Percentiles rank a stretch among this genome's conserved stretches.
phyloP scores from a whole-genome alignment of 768 basidiomycete genomes.

The Boletus sensibilis region DNA sequence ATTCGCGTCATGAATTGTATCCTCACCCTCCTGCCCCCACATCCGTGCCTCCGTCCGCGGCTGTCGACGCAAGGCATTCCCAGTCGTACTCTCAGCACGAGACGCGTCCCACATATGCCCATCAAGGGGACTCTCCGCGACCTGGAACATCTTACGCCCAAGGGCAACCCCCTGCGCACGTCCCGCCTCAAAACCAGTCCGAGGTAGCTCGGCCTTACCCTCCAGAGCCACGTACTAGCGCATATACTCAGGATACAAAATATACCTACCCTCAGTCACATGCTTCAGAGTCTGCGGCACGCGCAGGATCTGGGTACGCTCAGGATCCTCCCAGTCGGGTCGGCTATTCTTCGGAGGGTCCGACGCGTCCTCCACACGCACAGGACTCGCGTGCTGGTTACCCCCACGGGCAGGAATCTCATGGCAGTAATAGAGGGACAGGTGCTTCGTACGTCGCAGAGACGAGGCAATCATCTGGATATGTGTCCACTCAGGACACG shows the following conservation, averaged over 20 bases:
- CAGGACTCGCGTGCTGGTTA: slow-evolving; percentile 23
- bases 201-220: slow-evolving; percentile 20
- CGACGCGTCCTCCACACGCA: slow-evolving; percentile 12
- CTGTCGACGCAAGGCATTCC: slow-evolving; percentile 21
- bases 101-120: slow-evolving; percentile 17
- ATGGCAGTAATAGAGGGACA: slow-evolving; percentile 8
- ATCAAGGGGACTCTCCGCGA: slow-evolving; percentile 21
- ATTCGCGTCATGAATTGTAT: slow-evolving; percentile 29
- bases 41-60: slow-evolving; percentile 14
- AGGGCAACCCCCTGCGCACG: slow-evolving; percentile 9
- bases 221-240: slow-evolving; percentile 18
- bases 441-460: slow-evolving; percentile 14
- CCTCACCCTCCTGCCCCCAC: slow-evolving; percentile 13
- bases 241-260: slow-evolving; percentile 27
- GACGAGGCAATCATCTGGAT: slow-evolving; percentile 21
- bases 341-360: slow-evolving; percentile 14
- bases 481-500: slow-evolving; percentile 20
- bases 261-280: slow-evolving; percentile 23
- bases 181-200: slow-evolving; percentile 11
- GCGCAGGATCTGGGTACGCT: slow-evolving; percentile 10
- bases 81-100: slow-evolving; percentile 25
- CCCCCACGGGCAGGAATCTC: slow-evolving; percentile 19
- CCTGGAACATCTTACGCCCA: slow-evolving; percentile 23
- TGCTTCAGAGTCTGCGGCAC: slow-evolving; percentile 15
- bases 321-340: slow-evolving; percentile 19